Evolutionary conservation across 768 basidiomycete species (phyloP).

Genomic region (Mycena pura): DNA sequence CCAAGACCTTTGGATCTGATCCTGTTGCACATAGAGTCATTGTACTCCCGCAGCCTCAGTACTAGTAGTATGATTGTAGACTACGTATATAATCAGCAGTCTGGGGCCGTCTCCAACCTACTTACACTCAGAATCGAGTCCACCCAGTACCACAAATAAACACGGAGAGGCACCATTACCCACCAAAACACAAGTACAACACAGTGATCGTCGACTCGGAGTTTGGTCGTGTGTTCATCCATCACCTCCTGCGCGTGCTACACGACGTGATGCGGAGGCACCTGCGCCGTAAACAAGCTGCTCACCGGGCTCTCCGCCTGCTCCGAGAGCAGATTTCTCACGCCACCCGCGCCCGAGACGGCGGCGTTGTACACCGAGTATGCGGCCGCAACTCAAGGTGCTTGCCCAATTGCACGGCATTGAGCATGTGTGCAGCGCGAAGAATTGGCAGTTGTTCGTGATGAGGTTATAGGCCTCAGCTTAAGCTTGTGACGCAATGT

Average conservation of each 20-base stretch:
- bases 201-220: slow-evolving; percentile 13
- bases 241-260: slow-evolving; percentile 13
- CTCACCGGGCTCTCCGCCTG: slow-evolving; percentile 9
- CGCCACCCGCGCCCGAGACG: too few relatives aligned
- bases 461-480: slow-evolving; percentile 25
- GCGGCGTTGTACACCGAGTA: slow-evolving; percentile 10
- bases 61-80: too few relatives aligned
- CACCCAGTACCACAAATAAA: too few relatives aligned
- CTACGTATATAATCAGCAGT: too few relatives aligned
- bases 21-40: too few relatives aligned
- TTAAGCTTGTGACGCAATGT: slow-evolving; percentile 11
- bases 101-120: too few relatives aligned
- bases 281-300: slow-evolving; percentile 11
- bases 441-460: slow-evolving; percentile 21
- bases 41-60: too few relatives aligned
- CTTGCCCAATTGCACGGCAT: slow-evolving; percentile 14
- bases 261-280: slow-evolving; percentile 3
- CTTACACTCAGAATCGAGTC: too few relatives aligned
- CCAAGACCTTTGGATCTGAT: too few relatives aligned
- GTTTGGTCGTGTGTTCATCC: slow-evolving; percentile 8
- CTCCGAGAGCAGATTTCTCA: too few relatives aligned
- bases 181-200: too few relatives aligned
- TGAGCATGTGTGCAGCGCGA: slow-evolving; percentile 14
- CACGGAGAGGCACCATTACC: too few relatives aligned
- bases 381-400: slow-evolving; percentile 15